Evolutionary conservation across 1,139 yeast species (phyloP).

Genomic region (Zygosaccharomyces pseudobailii): DNA sequence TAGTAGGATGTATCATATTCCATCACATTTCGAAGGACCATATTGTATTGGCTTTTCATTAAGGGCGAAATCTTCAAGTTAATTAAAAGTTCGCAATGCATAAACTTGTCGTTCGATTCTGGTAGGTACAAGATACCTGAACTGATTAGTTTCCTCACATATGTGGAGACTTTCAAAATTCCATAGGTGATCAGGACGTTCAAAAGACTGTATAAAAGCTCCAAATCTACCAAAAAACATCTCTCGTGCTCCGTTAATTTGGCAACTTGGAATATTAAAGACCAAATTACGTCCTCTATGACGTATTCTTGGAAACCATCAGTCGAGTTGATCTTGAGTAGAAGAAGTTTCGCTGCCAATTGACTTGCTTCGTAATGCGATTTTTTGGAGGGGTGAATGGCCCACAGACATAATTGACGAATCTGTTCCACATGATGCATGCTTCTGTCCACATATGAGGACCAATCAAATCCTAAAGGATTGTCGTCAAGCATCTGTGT

Average conservation of each 20-base stretch:
- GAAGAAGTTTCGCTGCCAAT: conserved; percentile 28
- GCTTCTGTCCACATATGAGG: conserved; percentile 29
- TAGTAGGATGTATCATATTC: conserved; percentile 29
- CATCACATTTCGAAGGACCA: conserved; percentile 38
- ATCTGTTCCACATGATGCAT: conserved; percentile 22
- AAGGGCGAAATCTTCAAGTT: conserved; percentile 36
- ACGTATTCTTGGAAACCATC: conserved; percentile 30
- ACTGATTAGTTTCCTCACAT: conserved; percentile 72
- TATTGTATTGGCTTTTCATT: conserved; percentile 36
- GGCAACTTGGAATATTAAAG: conserved; percentile 30
- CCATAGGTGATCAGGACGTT: conserved; percentile 32
- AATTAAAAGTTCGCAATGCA: conserved; percentile 35
- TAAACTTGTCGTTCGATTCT: conserved; percentile 33
- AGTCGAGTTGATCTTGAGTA: conserved; percentile 28
- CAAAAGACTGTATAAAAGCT: conserved; percentile 22
- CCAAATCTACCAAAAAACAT: conserved; percentile 14
- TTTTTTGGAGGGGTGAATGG: conserved; percentile 30
- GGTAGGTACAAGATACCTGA: conserved; percentile 67
- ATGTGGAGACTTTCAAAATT: conserved; percentile 51
- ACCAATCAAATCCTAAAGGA: conserved; percentile 31
- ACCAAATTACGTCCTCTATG: conserved; percentile 33
- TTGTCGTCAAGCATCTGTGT: conserved; percentile 27
- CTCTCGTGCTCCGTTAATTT: conserved; percentile 21
- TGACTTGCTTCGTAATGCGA: conserved; percentile 32
- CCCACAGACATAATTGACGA: conserved; percentile 31